Evolutionary conservation across 257 asterid genomes (phyloP), one percentile per base, ranked within the genome.

Genomic region (Solanum tarijense): DNA sequence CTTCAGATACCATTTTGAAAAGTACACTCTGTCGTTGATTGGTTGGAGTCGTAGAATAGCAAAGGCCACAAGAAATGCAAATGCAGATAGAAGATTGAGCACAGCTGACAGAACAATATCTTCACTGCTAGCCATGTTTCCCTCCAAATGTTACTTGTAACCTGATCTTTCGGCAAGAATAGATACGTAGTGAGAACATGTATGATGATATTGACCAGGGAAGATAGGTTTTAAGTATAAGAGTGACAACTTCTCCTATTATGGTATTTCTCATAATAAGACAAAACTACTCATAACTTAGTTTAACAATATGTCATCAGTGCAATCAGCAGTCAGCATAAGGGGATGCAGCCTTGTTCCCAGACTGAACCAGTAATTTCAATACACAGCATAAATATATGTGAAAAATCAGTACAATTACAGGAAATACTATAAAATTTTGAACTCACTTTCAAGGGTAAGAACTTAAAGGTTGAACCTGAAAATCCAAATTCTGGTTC

Each of bases 41-140:
- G 99, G 99, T 62, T 95, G 96, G 82, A 96, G 98, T 2, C 99
- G 92, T 65, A 96, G 85, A 89, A 96, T 90, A 9, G 98, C 96
- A 88, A 93, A 96, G 46, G 94, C 98, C 89, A 92, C 5, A 66
- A 96, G 98, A 91, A 96, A 96, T 39, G 94, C 91, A 87, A 96
- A 78, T 75, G 96, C 99, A 36, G 98, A 94, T 73, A 93, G 84
- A 83, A 94, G 93, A 89, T 96, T 96, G 88, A 96, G 92, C 46
- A 91, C 89, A 66, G 99, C 99, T 87, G 97, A 92, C 88, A 91
- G 91, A 36, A 86, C 73, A 69, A 96, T 96, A 90, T 96, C 99
- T 36, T 90, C 89, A 88, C 93, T 88, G 69, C 90, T 92, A 78
- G 98, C 96, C 98, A 95, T 96, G 7, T 89, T 89, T 38, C 41